Base-by-base conservation (phyloP, 139 green algal genomes). In the Closterium sp. region DNA sequence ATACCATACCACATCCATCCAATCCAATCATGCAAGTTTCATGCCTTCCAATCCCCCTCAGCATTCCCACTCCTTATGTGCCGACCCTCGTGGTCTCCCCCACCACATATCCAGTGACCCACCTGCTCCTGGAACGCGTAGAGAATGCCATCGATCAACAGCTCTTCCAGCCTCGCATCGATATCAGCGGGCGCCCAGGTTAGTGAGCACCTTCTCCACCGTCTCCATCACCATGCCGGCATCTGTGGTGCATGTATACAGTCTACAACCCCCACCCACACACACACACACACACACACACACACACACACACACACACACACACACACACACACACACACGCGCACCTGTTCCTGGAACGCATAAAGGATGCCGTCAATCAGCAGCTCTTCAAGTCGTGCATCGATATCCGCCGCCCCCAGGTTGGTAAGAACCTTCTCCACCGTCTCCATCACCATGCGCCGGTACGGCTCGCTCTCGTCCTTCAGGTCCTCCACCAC, bases 401-500 rank as follows among this genome's bases (percentile, higher is more conserved):
- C 96, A 90, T 99, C 98, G 21, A 99, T 96, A 95, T 99, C 98
- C 13, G 97, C 96, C 0, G 97, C 96, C 85, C 98, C 98, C 93
- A 99, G 95, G 70, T 96, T 95, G 10, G 91, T 92, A n/a, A 99
- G 95, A 73, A 99, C 95, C 94, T 96, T 98, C 95, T 99, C 97
- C 89, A 99, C 97, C 17, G 97, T 98, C 95, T 99, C 98, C 97
- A 99, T 98, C 85, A 99, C 98, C 98, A 99, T 99, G 89, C 96
- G 96, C 4, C 98, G 95, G 96, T 99, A 99, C 7, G 97, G 98
- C 96, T 99, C 98, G 86, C 90, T 97, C 97, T 99, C 98, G 91
- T 99, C 98, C 96, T 99, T 99, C 19, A 99, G 92, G 96, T 99
- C 98, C 95, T 99, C 97, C 91, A 99, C 98, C 10, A 99, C 94